Conservation (phyloP, 2,329 filamentous ascomycete genomes). For the Scolecobasidium constrictum region DNA sequence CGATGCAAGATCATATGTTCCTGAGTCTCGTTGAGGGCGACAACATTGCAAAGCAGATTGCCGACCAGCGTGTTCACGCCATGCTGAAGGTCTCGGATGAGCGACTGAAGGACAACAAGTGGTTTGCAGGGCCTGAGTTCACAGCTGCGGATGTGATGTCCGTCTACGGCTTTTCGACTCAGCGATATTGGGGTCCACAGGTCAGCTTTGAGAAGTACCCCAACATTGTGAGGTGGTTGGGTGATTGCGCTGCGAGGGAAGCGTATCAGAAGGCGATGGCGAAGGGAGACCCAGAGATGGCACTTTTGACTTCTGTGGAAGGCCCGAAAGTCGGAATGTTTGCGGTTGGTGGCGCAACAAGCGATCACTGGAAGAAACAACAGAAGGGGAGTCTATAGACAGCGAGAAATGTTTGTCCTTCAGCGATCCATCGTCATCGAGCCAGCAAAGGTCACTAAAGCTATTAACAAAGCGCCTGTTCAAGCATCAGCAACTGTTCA, state of each 20-base stretch:
- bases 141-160: constrained; percentile 57
- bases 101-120: constrained; percentile 36
- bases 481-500: no score
- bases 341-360: neutral
- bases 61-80: constrained; percentile 13
- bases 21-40: constrained; percentile 15
- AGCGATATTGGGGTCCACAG: constrained; percentile 38
- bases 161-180: constrained; percentile 50
- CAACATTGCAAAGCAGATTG: constrained; percentile 20
- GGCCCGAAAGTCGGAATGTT: neutral
- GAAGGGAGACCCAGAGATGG: constrained; percentile 22
- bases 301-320: neutral
- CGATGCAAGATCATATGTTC: constrained; percentile 20
- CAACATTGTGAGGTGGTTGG: constrained; percentile 19
- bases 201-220: constrained; percentile 14
- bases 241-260: constrained; percentile 15
- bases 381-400: neutral
- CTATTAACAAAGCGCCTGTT: no score
- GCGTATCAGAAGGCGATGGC: constrained; percentile 20
- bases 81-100: constrained; percentile 37
- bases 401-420: no score
- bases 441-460: no score
- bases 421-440: no score
- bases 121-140: constrained; percentile 50
- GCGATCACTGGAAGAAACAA: neutral